Percentiles rank a stretch among this genome's conserved stretches.
phyloP scores from a whole-genome alignment of 306 rosid species.

The Cucumis melo region DNA sequence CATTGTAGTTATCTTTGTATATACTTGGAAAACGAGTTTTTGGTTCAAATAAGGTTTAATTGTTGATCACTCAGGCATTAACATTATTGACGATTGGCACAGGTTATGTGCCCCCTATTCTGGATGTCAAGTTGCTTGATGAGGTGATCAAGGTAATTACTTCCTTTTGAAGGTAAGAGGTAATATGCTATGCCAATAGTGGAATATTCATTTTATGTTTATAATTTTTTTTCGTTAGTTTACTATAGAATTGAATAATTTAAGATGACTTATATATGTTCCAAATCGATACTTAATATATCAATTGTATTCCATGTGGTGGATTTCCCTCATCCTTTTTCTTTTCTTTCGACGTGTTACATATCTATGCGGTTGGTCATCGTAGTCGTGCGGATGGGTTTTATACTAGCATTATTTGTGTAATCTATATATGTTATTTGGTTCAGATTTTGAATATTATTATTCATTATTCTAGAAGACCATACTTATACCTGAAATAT shows the following conservation, averaged over 20 bases:
- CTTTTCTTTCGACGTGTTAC: neutral
- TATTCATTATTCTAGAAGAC: neutral
- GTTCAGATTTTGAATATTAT: neutral
- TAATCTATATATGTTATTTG: neutral
- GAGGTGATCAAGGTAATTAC: constrained; percentile 82
- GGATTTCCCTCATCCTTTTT: neutral
- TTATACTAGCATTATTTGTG: neutral
- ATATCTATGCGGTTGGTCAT: neutral
- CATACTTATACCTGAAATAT: neutral
- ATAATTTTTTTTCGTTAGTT: neutral
- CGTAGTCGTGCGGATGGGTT: neutral
- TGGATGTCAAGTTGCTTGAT: constrained; percentile 77
- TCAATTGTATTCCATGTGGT: neutral
- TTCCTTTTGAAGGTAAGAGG: neutral
- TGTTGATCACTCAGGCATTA: constrained; percentile 6
- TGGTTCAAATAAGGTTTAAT: constrained; percentile 8
- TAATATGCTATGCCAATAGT: neutral
- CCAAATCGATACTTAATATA: neutral
- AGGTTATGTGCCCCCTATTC: constrained; percentile 76
- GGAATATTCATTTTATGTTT: neutral
- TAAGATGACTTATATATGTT: neutral
- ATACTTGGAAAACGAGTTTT: neutral
- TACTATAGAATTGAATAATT: neutral
- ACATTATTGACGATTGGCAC: constrained; percentile 17
- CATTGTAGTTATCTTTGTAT: constrained; percentile 1